Evolutionary conservation across 116 monocot genomes (phyloP).

Genomic region (Iris pallida): DNA sequence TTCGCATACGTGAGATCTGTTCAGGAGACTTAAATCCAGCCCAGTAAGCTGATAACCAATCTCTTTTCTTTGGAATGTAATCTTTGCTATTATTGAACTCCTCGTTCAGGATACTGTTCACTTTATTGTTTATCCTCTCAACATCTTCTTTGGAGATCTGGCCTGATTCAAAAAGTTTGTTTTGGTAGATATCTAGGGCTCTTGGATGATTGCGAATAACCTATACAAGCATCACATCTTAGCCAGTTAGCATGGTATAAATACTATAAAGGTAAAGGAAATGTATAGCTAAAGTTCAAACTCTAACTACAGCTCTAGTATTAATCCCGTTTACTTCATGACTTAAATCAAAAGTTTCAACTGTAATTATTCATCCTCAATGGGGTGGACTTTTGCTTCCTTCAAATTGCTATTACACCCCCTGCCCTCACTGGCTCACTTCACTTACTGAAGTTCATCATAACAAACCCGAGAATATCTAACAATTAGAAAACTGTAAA

Average conservation of each 20-base stretch:
- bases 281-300: too few species aligned
- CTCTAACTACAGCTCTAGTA: too few species aligned
- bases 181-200: constrained; percentile 23
- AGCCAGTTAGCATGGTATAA: too few species aligned
- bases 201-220: constrained; percentile 30
- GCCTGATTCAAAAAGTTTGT: constrained; percentile 26
- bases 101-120: constrained; percentile 24
- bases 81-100: constrained; percentile 37
- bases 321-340: too few species aligned
- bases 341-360: too few species aligned
- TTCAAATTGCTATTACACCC: too few species aligned
- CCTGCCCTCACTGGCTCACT: too few species aligned
- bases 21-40: constrained; percentile 34
- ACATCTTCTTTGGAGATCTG: constrained; percentile 28
- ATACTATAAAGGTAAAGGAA: too few species aligned
- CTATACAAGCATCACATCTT: neutral
- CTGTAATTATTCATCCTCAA: too few species aligned
- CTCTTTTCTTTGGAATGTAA: constrained; percentile 36
- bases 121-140: constrained; percentile 24
- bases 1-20: constrained; percentile 25
- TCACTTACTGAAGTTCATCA: too few species aligned
- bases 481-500: neutral
- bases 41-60: constrained; percentile 42
- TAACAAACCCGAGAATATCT: too few species aligned
- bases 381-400: too few species aligned